phyloP scores from a whole-genome alignment of 2,329 filamentous ascomycete genomes.

The Microcyclospora tardicrescens region DNA sequence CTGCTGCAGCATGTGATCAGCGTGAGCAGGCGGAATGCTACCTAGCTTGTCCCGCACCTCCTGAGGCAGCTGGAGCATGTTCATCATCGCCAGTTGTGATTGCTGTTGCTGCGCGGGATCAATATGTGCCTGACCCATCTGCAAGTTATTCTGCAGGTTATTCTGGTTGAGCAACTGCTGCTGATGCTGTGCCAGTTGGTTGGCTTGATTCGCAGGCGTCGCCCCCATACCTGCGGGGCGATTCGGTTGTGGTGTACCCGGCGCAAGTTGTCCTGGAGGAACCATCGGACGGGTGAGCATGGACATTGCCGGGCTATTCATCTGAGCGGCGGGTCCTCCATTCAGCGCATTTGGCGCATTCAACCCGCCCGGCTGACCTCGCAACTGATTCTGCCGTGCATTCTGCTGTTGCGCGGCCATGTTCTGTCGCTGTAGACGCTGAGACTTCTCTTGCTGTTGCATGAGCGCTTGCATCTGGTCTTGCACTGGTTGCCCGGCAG shows the following conservation, averaged over 20 bases:
- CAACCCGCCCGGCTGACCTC: slow-evolving; percentile 34
- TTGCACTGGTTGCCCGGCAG: slow-evolving; percentile 10
- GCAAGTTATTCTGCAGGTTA: slow-evolving; percentile 18
- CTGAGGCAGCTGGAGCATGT: slow-evolving; percentile 6
- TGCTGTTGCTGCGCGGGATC: slow-evolving; percentile 10
- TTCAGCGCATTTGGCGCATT: slow-evolving; percentile 28
- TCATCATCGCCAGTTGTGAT: slow-evolving; percentile 7
- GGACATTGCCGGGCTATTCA: slow-evolving; percentile 33
- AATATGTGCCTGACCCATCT: slow-evolving; percentile 5
- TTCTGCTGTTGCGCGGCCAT: slow-evolving; percentile 22
- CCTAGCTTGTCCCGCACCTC: slow-evolving; percentile 9
- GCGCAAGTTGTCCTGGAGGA: slow-evolving; percentile 29
- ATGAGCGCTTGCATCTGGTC: slow-evolving; percentile 29
- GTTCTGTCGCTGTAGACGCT: slow-evolving; percentile 5
- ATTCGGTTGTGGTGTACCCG: slow-evolving; percentile 21
- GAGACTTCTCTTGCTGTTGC: slow-evolving; percentile 22
- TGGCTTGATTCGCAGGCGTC: slow-evolving; percentile 14
- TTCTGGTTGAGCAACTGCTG: slow-evolving; percentile 21
- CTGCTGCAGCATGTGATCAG: slow-evolving; percentile 5
- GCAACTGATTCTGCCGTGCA: slow-evolving; percentile 33
- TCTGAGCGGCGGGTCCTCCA: slow-evolving; percentile 17
- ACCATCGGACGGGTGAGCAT: slow-evolving; percentile 37
- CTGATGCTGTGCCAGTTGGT: slow-evolving; percentile 18
- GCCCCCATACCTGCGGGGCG: slow-evolving; percentile 15
- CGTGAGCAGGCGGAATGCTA: slow-evolving; percentile 7